These are phyloP conservation scores for Fraxinus sp. DNA, from an alignment of 305 asterid species.

Conservation along the genomic window DNA sequence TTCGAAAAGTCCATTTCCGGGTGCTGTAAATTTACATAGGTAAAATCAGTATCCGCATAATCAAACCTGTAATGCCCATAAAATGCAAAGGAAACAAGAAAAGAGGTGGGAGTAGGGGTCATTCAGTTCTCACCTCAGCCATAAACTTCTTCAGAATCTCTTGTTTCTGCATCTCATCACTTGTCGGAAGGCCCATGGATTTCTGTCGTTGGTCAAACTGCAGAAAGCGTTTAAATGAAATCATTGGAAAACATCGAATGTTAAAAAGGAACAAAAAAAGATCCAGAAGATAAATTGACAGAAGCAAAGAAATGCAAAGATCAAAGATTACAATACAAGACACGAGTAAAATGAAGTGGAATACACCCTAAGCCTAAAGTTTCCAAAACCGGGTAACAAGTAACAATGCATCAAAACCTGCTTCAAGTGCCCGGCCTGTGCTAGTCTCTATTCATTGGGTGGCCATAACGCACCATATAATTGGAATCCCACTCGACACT, in stretches of 20 bases:
- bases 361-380: neutral
- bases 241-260: neutral
- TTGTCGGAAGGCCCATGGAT: constrained; percentile 80
- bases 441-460: neutral
- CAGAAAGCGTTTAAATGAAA: constrained; percentile 7
- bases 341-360: neutral
- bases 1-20: constrained; percentile 77
- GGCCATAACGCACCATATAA: neutral
- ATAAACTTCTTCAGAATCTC: constrained; percentile 74
- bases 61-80: neutral
- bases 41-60: neutral
- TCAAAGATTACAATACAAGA: neutral
- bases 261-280: neutral
- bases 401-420: neutral
- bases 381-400: neutral
- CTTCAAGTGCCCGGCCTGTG: neutral
- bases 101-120: neutral
- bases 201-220: constrained; percentile 92
- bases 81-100: neutral
- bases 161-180: constrained; percentile 79
- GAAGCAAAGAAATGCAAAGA: neutral
- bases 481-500: neutral
- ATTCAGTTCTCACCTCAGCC: constrained; percentile 58
- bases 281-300: neutral
- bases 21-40: constrained; percentile 45